Conservation (phyloP, 495 filamentous ascomycete genomes). For the Podospora bellae-mahoneyi region DNA sequence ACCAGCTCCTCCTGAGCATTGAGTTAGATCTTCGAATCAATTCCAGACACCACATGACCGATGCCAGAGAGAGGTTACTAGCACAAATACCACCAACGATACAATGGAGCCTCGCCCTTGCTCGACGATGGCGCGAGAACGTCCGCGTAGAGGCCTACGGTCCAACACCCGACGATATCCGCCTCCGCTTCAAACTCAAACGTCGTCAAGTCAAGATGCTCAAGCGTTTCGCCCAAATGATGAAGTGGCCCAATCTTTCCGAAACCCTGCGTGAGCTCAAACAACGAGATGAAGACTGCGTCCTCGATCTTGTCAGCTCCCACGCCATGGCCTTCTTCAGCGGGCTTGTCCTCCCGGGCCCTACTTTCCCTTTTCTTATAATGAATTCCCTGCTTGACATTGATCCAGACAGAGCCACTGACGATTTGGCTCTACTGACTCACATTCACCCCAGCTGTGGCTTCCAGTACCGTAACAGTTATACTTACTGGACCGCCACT, state of each 20-base stretch:
- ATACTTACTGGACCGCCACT: conserved; percentile 67
- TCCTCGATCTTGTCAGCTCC: conserved; percentile 58
- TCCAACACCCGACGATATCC: conserved; percentile 42
- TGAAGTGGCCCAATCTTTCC: conserved; percentile 71
- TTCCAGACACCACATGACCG: conserved; percentile 48
- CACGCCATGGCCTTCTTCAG: conserved; percentile 71
- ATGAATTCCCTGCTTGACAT: conserved; percentile 73
- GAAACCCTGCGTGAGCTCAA: conserved; percentile 58
- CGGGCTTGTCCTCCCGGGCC: conserved; percentile 65
- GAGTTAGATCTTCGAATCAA: conserved; percentile 64
- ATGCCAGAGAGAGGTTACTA: conserved; percentile 55
- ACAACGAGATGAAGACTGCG: conserved; percentile 51
- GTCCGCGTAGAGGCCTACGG: conserved; percentile 55
- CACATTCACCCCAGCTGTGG: conserved; percentile 61
- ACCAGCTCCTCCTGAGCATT: conserved; percentile 65
- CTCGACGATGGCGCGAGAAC: conserved; percentile 64
- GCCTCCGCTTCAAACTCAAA: conserved; percentile 56
- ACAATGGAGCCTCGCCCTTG: conserved; percentile 65
- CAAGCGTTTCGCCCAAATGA: conserved; percentile 59
- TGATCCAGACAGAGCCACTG: conserved; percentile 56
- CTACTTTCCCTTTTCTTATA: conserved; percentile 64
- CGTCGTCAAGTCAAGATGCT: conserved; percentile 60
- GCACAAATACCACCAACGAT: conserved; percentile 61
- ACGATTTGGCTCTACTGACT: conserved; percentile 57
- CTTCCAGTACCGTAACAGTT: conserved; percentile 65